A percentile compares a stretch with the other conserved stretches of the same genome.
phyloP scores from a whole-genome alignment of 73 alveolate genomes.

The Effrenium voratum region DNA sequence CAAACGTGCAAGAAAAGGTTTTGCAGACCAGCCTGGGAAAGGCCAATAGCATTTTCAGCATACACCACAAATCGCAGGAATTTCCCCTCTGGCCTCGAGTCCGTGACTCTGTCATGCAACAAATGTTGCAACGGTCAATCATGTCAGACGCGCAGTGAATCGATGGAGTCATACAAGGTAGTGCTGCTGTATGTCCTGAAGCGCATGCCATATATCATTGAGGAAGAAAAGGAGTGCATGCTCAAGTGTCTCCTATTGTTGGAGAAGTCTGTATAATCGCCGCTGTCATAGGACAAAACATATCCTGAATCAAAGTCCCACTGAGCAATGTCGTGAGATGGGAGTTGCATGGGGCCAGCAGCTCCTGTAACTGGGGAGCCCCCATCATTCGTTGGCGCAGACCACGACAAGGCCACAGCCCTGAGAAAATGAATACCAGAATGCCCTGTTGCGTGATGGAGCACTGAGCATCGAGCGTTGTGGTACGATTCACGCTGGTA shows the following conservation, averaged over 20 bases:
- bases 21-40: conserved; percentile 12
- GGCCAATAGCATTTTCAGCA: conserved; percentile 89
- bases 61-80: conserved; percentile 84
- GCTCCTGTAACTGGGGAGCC: conserved; percentile 64
- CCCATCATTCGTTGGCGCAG: conserved; percentile 47
- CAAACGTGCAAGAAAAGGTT: not conserved
- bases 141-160: conserved; percentile 16
- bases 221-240: not conserved
- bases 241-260: conserved; percentile 21
- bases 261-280: conserved; percentile 77
- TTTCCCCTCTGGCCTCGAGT: conserved; percentile 75
- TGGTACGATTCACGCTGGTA: not conserved
- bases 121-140: not conserved
- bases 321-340: not conserved
- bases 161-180: conserved; percentile 54
- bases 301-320: not conserved
- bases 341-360: not conserved
- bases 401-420: conserved; percentile 45
- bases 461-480: conserved; percentile 12
- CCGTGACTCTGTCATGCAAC: not conserved
- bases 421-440: not conserved
- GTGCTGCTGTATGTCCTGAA: conserved; percentile 85
- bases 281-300: conserved; percentile 60
- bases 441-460: too few relatives aligned
- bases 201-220: not conserved